phyloP scores from a whole-genome alignment of 2,329 filamentous ascomycete species.

The Penicillium sp. region DNA sequence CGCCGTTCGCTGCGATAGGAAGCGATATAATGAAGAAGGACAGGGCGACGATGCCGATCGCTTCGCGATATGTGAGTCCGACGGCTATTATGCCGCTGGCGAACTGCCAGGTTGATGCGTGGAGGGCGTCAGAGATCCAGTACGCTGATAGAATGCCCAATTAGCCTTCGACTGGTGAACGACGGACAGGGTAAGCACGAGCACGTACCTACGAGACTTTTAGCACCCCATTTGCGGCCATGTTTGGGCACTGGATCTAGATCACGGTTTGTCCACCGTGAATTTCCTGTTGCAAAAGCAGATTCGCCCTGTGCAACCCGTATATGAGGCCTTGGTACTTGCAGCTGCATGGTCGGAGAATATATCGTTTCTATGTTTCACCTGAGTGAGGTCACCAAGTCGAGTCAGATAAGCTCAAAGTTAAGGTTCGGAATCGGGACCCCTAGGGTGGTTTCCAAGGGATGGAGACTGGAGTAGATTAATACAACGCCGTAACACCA shows the following conservation, averaged over 20 bases:
- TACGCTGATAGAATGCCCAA: constrained; percentile 37
- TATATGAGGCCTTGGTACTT: constrained; percentile 40
- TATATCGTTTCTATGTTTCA: background rate
- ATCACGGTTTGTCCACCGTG: constrained; percentile 49
- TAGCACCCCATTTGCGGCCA: constrained; percentile 46
- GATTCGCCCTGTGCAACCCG: constrained; percentile 47
- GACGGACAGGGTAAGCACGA: background rate
- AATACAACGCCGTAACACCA: background rate
- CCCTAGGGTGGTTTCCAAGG: background rate
- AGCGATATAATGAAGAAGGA: constrained; percentile 53
- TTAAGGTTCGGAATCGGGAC: background rate
- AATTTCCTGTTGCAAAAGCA: constrained; percentile 45
- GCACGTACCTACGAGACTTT: constrained; percentile 39
- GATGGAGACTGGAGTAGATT: no score
- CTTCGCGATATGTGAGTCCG: constrained; percentile 54
- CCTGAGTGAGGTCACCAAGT: no score
- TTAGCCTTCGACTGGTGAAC: background rate
- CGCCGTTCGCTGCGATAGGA: constrained; percentile 60
- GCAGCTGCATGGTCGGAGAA: constrained; percentile 15
- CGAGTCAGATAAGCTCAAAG: background rate
- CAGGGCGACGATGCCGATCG: constrained; percentile 48
- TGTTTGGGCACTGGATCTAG: constrained; percentile 48
- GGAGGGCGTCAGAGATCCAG: constrained; percentile 53
- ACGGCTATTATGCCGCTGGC: constrained; percentile 49
- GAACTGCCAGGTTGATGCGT: constrained; percentile 54